These are phyloP conservation scores for Neurospora sp. DNA, from an alignment of 495 filamentous ascomycete genomes.

Conservation along the genomic window DNA sequence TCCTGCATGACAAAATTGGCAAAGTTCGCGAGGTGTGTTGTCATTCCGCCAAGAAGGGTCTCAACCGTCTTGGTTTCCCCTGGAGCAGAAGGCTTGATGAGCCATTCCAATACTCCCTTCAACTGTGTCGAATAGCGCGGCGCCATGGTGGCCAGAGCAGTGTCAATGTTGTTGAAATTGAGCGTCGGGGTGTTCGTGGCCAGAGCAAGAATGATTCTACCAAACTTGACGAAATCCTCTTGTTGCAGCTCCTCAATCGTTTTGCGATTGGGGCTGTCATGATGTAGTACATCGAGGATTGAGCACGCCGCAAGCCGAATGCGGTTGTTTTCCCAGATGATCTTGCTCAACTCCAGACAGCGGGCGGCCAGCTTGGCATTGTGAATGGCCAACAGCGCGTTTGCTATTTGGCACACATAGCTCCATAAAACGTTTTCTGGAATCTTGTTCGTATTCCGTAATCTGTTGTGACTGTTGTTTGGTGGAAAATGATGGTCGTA, in stretches of 20 bases:
- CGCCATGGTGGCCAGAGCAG: conserved; percentile 58
- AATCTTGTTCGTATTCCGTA: conserved; percentile 37
- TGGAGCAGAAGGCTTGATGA: conserved; percentile 48
- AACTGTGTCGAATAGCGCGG: conserved; percentile 64
- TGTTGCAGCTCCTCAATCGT: conserved; percentile 67
- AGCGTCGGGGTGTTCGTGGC: conserved; percentile 50
- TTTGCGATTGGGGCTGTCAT: conserved; percentile 44
- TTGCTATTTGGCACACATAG: conserved; percentile 88
- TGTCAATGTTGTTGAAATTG: conserved; percentile 46
- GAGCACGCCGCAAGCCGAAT: conserved; percentile 83
- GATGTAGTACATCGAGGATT: conserved; percentile 77
- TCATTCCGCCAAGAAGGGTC: conserved; percentile 64
- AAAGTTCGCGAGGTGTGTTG: conserved; percentile 55
- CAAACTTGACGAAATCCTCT: conserved; percentile 80
- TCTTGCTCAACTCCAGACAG: conserved; percentile 72
- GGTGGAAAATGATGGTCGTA: conserved; percentile 69
- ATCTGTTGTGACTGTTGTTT: conserved; percentile 40
- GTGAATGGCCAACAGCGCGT: conserved; percentile 79
- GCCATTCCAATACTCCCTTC: conserved; percentile 65
- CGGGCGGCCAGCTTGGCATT: conserved; percentile 69
- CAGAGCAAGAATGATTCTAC: conserved; percentile 69
- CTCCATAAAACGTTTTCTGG: conserved; percentile 78
- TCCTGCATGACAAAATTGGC: conserved; percentile 67
- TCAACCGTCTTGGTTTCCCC: conserved; percentile 57
- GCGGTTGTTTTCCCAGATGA: conserved; percentile 72